phyloP scores from a whole-genome alignment of 1,284 basidiomycete species.

The Rhodotorula glutinis region DNA sequence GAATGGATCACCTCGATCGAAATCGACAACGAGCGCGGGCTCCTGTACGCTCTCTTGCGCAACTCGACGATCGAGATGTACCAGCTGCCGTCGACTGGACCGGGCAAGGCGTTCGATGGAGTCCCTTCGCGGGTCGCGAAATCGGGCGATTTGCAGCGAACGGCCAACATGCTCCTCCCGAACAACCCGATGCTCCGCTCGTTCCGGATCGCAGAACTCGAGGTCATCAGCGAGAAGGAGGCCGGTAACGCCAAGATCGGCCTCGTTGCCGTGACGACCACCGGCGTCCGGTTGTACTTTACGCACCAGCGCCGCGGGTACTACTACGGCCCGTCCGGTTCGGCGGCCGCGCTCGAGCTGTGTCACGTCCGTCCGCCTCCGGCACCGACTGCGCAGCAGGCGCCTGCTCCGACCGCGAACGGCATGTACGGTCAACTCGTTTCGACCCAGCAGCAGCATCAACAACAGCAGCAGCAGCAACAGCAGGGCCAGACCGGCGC shows the following conservation, averaged over 20 bases:
- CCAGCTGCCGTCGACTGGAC: conserved; percentile 26
- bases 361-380: conserved; percentile 76
- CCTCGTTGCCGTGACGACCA: conserved; percentile 73
- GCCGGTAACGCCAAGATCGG: conserved; percentile 56
- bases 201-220: conserved; percentile 48
- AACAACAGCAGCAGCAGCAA: conserved; percentile 22
- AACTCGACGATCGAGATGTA: conserved; percentile 66
- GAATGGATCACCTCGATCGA: conserved; percentile 62
- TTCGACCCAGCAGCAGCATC: conserved; percentile 11
- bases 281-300: conserved; percentile 76
- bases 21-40: conserved; percentile 63
- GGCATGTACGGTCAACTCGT: conserved; percentile 28
- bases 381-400: conserved; percentile 53
- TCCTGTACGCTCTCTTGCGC: conserved; percentile 69
- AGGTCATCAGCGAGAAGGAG: conserved; percentile 48
- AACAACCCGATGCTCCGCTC: conserved; percentile 38
- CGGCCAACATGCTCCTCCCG: conserved; percentile 27
- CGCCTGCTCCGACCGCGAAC: conserved; percentile 22
- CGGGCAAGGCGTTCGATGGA: conserved; percentile 28
- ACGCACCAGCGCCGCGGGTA: conserved; percentile 50
- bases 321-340: conserved; percentile 37
- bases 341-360: conserved; percentile 57
- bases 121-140: conserved; percentile 21
- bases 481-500: conserved; percentile 2
- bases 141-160: conserved; percentile 27